These are phyloP conservation scores for Pythium insidiosum DNA, from an alignment of 352 stramenopile genomes.

Conservation along the genomic window DNA sequence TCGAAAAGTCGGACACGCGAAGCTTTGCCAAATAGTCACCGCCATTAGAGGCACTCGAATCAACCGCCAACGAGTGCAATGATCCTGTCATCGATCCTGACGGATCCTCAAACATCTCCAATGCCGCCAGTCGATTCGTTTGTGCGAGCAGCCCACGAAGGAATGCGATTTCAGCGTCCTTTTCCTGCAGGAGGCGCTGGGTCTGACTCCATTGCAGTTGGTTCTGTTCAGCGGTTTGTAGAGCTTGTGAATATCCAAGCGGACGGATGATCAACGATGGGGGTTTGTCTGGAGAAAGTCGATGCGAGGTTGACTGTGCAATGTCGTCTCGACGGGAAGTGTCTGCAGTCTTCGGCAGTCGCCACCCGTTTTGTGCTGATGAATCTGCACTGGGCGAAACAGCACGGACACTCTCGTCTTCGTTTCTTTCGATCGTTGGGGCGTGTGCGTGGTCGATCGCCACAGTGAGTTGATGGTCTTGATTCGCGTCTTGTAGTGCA, in stretches of 20 bases:
- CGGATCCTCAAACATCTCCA: neutral
- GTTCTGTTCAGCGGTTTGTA: slow-evolving; percentile 58
- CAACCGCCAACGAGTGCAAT: no score
- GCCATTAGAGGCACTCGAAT: neutral
- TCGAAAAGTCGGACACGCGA: neutral
- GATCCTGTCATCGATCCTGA: neutral
- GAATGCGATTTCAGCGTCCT: slow-evolving; percentile 52
- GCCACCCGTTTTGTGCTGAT: no score
- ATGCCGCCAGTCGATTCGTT: neutral
- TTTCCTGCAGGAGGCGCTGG: slow-evolving; percentile 57
- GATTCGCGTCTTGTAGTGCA: no score
- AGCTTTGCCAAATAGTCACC: neutral
- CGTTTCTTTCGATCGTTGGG: slow-evolving; percentile 1
- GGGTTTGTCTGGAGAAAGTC: neutral
- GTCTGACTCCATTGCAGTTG: slow-evolving; percentile 44
- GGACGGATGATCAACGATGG: slow-evolving; percentile 49
- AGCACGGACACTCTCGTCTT: neutral
- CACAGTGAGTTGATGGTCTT: no score
- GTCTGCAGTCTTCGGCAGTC: no score
- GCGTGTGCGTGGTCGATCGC: no score
- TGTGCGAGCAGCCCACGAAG: slow-evolving; percentile 32
- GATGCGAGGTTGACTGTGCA: no score
- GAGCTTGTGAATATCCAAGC: slow-evolving; percentile 61
- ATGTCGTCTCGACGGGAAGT: no score
- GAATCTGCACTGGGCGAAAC: no score